Evolutionary conservation across 371 early-diverging fungal genomes (phyloP), one percentile per base, ranked within the genome.

Genomic region (Rhizomucor miehei): DNA sequence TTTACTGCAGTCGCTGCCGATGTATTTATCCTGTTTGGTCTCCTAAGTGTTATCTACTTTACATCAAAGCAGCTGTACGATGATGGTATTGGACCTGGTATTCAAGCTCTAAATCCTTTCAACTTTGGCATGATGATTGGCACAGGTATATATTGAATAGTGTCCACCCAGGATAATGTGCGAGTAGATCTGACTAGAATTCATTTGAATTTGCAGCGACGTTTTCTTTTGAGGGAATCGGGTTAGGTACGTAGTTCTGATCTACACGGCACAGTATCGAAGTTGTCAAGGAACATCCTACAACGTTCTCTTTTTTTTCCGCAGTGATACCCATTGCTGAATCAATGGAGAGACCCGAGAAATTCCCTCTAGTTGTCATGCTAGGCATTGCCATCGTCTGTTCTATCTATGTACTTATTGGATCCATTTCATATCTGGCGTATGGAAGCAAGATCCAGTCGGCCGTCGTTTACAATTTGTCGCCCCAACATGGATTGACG

Each of bases 171-270:
- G n/a, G n/a, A n/a, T n/a, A n/a, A n/a, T n/a, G n/a, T n/a, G n/a
- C n/a, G n/a, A n/a, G n/a, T n/a, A n/a, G n/a, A n/a, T n/a, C n/a
- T n/a, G n/a, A n/a, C n/a, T n/a, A n/a, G n/a, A n/a, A n/a, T n/a
- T n/a, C n/a, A n/a, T n/a, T n/a, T n/a, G n/a, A n/a, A n/a, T n/a
- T n/a, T n/a, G 8, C 29, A 29, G 29, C 29, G 8, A 29, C 29
- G 29, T 91, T 86, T 66, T 83, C 88, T 0, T 91, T 89, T 61
- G 92, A 91, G 64, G 90, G 92, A 29, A 85, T 89, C 57, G 87
- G 89, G 47, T 58, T 89, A 24, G 80, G 69, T 69, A 67, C 48
- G 73, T n/a, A 29, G 8, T 8, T 29, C 3, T 8, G 29, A 29
- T 29, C 29, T n/a, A n/a, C n/a, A n/a, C n/a, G n/a, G n/a, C n/a